A percentile compares a stretch with the other conserved stretches of the same genome.
phyloP scores from a whole-genome alignment of 23 red algal species.

The Gracilariopsis chorda region DNA sequence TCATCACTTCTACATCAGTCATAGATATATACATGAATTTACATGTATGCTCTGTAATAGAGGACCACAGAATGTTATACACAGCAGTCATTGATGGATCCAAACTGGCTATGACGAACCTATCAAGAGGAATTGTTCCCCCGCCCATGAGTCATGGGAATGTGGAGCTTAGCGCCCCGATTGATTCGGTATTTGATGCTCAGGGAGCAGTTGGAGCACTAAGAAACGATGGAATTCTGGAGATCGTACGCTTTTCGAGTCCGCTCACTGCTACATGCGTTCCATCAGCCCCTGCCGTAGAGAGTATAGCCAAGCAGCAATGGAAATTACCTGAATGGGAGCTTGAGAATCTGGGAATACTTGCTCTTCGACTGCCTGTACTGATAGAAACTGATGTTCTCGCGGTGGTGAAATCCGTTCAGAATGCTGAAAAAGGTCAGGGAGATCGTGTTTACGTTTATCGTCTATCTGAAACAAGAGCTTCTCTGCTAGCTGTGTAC shows the following conservation, averaged over 20 bases:
- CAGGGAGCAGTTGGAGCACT: background rate
- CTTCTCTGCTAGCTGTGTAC: background rate
- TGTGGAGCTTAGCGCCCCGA: background rate
- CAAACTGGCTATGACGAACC: constrained; percentile 15
- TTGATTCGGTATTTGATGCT: constrained; percentile 10
- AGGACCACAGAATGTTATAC: background rate
- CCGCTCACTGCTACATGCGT: background rate
- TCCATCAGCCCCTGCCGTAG: background rate
- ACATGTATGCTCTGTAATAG: background rate
- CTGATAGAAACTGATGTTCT: background rate
- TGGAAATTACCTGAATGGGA: background rate
- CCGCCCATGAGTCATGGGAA: constrained; percentile 47
- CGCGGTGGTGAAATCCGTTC: background rate
- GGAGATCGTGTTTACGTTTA: background rate
- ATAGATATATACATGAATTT: constrained; percentile 1
- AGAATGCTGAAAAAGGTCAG: no score
- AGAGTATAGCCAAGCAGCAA: background rate
- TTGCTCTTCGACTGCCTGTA: background rate
- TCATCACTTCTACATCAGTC: background rate
- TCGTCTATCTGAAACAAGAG: background rate
- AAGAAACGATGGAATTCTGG: background rate
- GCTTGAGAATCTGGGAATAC: background rate
- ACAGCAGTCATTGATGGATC: constrained; percentile 16
- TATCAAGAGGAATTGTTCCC: constrained; percentile 5
- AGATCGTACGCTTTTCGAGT: background rate